These are phyloP conservation scores for Paramecium sonneborni DNA, from an alignment of 73 alveolate genomes.

Conservation along the genomic window DNA sequence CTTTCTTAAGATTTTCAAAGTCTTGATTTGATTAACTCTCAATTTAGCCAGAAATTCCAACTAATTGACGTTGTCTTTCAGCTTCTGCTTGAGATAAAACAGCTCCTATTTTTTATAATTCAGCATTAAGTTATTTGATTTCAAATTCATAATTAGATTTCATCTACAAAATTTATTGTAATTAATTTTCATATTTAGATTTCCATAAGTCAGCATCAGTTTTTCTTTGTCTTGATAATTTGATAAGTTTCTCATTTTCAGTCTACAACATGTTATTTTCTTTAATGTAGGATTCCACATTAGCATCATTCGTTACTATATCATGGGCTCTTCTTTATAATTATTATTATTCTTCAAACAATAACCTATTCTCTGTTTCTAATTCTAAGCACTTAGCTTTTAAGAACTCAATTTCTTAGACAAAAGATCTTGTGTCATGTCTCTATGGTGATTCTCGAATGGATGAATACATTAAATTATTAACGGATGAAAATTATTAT, in stretches of 20 bases:
- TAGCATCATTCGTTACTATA: neutral
- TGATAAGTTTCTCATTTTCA: constrained; percentile 21
- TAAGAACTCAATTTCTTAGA: constrained; percentile 21
- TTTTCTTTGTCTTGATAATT: constrained; percentile 27
- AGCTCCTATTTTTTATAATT: constrained; percentile 7
- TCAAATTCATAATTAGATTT: constrained; percentile 46
- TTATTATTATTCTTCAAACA: constrained; percentile 14
- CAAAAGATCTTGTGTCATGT: constrained; percentile 30
- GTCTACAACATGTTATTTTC: neutral
- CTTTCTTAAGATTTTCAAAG: constrained; percentile 39
- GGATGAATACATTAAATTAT: constrained; percentile 33
- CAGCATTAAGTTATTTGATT: constrained; percentile 21
- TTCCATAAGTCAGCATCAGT: constrained; percentile 56
- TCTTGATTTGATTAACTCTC: constrained; percentile 41
- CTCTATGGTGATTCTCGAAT: constrained; percentile 1
- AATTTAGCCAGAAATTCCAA: constrained; percentile 11
- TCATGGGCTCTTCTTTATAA: constrained; percentile 45
- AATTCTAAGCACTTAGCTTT: constrained; percentile 31
- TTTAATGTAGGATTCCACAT: neutral
- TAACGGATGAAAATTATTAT: constrained; percentile 26
- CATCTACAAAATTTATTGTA: constrained; percentile 24
- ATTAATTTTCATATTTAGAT: constrained; percentile 49
- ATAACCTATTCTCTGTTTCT: constrained; percentile 15
- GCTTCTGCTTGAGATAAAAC: neutral
- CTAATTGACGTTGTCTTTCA: constrained; percentile 8